Evolutionary conservation across 2,329 filamentous ascomycete genomes (phyloP), one percentile per base, ranked within the genome.

Genomic region (Emergomyces orientalis): DNA sequence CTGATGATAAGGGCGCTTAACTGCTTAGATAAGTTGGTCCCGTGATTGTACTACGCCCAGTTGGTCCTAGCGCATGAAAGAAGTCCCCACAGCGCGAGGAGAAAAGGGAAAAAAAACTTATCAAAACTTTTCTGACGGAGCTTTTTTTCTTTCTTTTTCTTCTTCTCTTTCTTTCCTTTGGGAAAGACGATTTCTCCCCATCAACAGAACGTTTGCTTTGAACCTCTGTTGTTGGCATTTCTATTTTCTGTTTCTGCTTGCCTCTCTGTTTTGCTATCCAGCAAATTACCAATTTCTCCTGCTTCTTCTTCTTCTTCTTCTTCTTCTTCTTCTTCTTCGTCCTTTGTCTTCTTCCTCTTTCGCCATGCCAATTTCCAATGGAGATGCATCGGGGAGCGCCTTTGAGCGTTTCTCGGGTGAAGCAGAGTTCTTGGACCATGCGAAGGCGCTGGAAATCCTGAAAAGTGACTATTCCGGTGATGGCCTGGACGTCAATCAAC

Each of bases 401-500:
- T 78, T 73, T 70, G 74, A 75, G 67, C 74, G 81, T 69, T 65
- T 74, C 47, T 72, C 74, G 64, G 75, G 75, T 68, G 74, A 77
- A 66, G 77, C 80, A 69, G 79, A 86, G 76, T 81, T 88, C 74
- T 81, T 91, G 70, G 89, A 95, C 81, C 83, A 83, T 81, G 80
- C 82, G 74, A 88, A 82, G 73, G 94, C 93, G 67, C 79, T 92
- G 67, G 88, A 95, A 73, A 79, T 92, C 69, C 84, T 97, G 76
- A 84, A 89, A 76, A 78, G 78, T 65, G 86, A 93, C 73, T 97
- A 96, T 78, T 82, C 83, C 75, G 83, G 81, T 70, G 94, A 99
- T 85, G 94, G 94, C 64, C 88, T 99, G 71, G 86, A 91, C 75
- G 86, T 95, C 72, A 82, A 91, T 73, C 87, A 91, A 67, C 84